Base-by-base conservation (phyloP, 805 yeast species). In the Ogataea philodendri region DNA sequence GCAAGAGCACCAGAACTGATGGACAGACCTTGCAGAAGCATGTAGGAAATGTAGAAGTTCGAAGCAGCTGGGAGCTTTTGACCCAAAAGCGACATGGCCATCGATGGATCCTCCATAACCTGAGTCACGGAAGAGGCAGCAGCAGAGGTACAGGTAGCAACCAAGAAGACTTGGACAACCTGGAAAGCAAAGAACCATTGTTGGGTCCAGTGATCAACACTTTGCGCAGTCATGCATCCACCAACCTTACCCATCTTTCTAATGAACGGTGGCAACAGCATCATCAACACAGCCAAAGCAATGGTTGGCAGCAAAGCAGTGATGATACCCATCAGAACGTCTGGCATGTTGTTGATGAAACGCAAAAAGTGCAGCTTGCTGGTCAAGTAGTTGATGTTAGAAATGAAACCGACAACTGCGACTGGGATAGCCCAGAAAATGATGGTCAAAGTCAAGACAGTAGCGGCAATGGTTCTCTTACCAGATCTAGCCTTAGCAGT, bases 401-500 rank as follows among this genome's bases (percentile, higher is more conserved):
- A 90, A 46, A 93, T 81, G 50, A 78, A 74, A 75, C 97, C 97
- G 33, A 90, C 96, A 52, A 87, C 88, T n/a, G 97, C 95, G 24
- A 90, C 97, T 7, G 98, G 98, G 51, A 90, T 79, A 26, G 95
- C 81, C 97, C 97, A 90, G 64, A 88, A 87, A 30, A 90, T 75
- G 43, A 90, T 78, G 61, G 81, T 66, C 40, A 76, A 52, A 16
- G 84, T 76, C 52, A 84, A 68, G 32, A 87, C 65, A 10, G 84
- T 67, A 37, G 67, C 69, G 2, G 95, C 90, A 35, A 72, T 64
- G 15, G 73, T 38, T 39, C 68, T 70, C 65, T 78, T 81, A 15
- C 72, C 44, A 27, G 70, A 57, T 60, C 95, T 77, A 53, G 70
- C 71, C 43, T 64, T 63, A 58, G 76, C 70, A 8, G 75, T 65